Base-by-base conservation (phyloP, 2,329 filamentous ascomycete genomes). In the Aspergillus glaucus region DNA sequence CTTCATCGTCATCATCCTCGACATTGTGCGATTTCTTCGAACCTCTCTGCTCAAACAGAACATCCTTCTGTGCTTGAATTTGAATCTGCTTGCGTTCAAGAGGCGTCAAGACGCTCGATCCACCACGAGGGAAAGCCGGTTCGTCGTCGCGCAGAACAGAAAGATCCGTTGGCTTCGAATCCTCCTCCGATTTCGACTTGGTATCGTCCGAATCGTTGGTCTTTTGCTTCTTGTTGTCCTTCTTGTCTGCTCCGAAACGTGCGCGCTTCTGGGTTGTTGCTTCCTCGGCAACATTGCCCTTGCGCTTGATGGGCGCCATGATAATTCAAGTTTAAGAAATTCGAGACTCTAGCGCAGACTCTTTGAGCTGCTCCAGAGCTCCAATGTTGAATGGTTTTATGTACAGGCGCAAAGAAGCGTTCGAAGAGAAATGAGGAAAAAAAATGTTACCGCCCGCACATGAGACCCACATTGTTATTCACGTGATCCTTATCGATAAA, bases 31-130 rank as follows among this genome's bases (percentile, higher is more conserved):
- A 64, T 40, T 72, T 70, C 49, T 78, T 76, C 45, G 75, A 72
- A 43, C 80, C 81, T 57, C 85, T 79, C 60, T 94, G 85, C 70
- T 97, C 93, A 65, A 92, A 93, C 36, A 94, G 75, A 37, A 91
- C 93, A 75, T 98, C 93, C 60, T 86, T 85, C 64, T 87, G 93
- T 42, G 93, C 93, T 70, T 97, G 87, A 50, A 94, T 85, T 62
- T 93, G 86, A 54, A 98, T 97, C 70, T 97, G 89, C 73, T 95
- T 96, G 66, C 94, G 87, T 68, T 98, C 93, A 45, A 98, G 76
- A 17, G 93, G 91, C 2, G 93, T 96, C 65, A 98, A 75, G 46
- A 95, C 79, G 64, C 88, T 94, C 46, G 84, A 92, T 40, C 93
- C 94, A 48, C 93, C 93, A 77, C 93, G 83, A 57, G 93, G 92